phyloP scores from a whole-genome alignment of 768 basidiomycete genomes.

The Rhodotorula taiwanensis region DNA sequence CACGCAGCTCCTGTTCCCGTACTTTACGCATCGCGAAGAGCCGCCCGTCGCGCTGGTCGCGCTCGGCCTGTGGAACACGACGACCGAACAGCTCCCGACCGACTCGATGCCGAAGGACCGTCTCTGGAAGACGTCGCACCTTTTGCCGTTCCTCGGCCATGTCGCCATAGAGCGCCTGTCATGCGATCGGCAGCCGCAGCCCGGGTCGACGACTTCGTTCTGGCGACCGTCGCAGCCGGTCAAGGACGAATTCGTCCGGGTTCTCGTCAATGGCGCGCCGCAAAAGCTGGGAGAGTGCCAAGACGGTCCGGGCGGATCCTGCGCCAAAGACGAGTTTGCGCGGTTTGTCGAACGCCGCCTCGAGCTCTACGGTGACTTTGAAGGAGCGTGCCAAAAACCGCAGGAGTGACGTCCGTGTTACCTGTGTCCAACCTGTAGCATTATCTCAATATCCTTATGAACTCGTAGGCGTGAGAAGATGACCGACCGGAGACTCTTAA shows the following conservation, averaged over 20 bases:
- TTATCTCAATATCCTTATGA: too few relatives aligned
- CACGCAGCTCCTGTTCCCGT: conserved; percentile 46
- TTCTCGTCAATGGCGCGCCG: conserved; percentile 46
- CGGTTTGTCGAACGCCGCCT: conserved; percentile 42
- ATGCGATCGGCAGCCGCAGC: conserved; percentile 15
- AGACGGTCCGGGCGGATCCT: conserved; percentile 43
- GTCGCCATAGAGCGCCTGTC: conserved; percentile 46
- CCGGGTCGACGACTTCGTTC: background rate
- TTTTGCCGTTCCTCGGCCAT: conserved; percentile 48
- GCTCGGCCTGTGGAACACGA: conserved; percentile 47
- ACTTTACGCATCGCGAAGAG: conserved; percentile 49
- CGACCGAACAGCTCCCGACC: conserved; percentile 35
- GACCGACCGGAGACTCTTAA: too few relatives aligned
- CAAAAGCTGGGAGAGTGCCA: conserved; percentile 45
- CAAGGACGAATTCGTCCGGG: conserved; percentile 42
- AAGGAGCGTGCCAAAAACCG: conserved; percentile 29
- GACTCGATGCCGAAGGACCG: conserved; percentile 36
- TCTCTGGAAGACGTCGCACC: conserved; percentile 46
- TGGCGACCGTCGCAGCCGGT: background rate
- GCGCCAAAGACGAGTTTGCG: conserved; percentile 39
- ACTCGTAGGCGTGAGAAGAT: too few relatives aligned
- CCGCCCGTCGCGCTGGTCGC: conserved; percentile 47
- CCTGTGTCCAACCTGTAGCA: too few relatives aligned
- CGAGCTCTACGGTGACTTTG: conserved; percentile 23
- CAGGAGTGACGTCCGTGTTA: too few relatives aligned